phyloP scores from a whole-genome alignment of 2,329 filamentous ascomycete genomes.

The Pseudofabraea citricarpa region DNA sequence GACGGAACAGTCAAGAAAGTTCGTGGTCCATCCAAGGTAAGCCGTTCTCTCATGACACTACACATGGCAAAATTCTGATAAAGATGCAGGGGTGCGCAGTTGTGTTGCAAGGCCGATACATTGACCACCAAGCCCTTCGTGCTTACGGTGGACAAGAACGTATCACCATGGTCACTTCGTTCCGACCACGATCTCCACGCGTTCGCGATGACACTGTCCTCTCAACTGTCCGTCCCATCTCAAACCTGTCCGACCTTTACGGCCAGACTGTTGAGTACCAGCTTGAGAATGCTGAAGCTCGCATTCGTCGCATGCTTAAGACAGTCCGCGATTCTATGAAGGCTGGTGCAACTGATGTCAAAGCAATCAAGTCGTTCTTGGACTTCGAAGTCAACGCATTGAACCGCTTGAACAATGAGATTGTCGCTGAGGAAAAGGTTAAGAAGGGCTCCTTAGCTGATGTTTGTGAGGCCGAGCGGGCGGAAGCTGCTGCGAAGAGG shows the following conservation, averaged over 20 bases:
- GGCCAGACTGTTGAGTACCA: slow-evolving; percentile 33
- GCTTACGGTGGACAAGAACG: slow-evolving; percentile 37
- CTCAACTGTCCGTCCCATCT: slow-evolving; percentile 31
- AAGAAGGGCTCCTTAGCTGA: slow-evolving; percentile 23
- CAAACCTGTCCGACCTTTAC: slow-evolving; percentile 32
- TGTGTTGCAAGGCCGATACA: slow-evolving; percentile 40
- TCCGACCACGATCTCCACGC: slow-evolving; percentile 34
- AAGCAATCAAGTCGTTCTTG: slow-evolving; percentile 29
- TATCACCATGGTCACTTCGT: slow-evolving; percentile 42
- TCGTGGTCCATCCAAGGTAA: slow-evolving; percentile 37
- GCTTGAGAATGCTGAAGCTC: slow-evolving; percentile 31
- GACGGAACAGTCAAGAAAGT: slow-evolving; percentile 39
- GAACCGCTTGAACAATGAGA: slow-evolving; percentile 25
- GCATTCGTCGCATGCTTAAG: slow-evolving; percentile 29
- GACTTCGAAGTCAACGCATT: slow-evolving; percentile 29
- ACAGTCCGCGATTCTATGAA: slow-evolving; percentile 29
- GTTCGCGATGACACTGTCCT: slow-evolving; percentile 35
- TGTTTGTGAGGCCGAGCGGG: slow-evolving; percentile 16
- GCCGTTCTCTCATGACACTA: slow-evolving; percentile 2
- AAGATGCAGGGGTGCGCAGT: slow-evolving; percentile 32
- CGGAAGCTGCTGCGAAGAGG: slow-evolving; percentile 15
- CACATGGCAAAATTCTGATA: slow-evolving; percentile 5
- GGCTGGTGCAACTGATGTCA: slow-evolving; percentile 28
- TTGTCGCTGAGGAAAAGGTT: slow-evolving; percentile 26
- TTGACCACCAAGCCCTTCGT: slow-evolving; percentile 37